These are phyloP conservation scores for Claviceps sp. DNA, from an alignment of 2,329 filamentous ascomycete genomes.

Conservation along the genomic window DNA sequence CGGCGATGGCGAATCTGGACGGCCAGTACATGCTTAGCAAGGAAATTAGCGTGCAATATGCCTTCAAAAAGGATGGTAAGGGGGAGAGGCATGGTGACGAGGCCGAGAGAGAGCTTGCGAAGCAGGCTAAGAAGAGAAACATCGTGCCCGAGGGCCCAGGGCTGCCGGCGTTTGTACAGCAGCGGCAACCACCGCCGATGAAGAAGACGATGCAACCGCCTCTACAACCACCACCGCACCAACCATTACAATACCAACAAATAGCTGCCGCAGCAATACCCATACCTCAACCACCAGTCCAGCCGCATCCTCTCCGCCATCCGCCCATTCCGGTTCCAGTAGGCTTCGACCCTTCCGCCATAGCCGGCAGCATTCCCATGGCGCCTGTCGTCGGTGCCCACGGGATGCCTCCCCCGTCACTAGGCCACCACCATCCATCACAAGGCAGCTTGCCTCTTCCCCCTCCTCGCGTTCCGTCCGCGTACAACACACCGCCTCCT, in stretches of 20 bases:
- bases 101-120: slow-evolving; percentile 81
- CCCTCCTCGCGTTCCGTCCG: slow-evolving; percentile 16
- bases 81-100: slow-evolving; percentile 91
- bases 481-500: slow-evolving; percentile 17
- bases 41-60: slow-evolving; percentile 91
- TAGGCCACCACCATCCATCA: slow-evolving; percentile 12
- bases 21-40: slow-evolving; percentile 96
- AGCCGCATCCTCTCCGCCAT: slow-evolving; percentile 13
- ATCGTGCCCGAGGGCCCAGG: slow-evolving; percentile 70
- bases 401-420: slow-evolving; percentile 11
- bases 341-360: slow-evolving; percentile 23
- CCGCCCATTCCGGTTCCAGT: slow-evolving; percentile 10
- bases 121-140: slow-evolving; percentile 88
- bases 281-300: slow-evolving; percentile 11
- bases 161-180: slow-evolving; percentile 59
- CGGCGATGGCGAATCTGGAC: slow-evolving; percentile 84
- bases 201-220: slow-evolving; percentile 7
- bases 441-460: slow-evolving; percentile 26
- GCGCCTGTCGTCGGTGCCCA: background rate
- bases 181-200: slow-evolving; percentile 25
- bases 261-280: slow-evolving; percentile 6
- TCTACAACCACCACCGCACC: slow-evolving; percentile 9
- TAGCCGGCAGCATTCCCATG: slow-evolving; percentile 11
- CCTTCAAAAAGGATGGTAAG: slow-evolving; percentile 98
- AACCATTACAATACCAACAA: slow-evolving; percentile 2